Evolutionary conservation across 345 rosid species (phyloP).

Genomic region (Citrus trifoliata): DNA sequence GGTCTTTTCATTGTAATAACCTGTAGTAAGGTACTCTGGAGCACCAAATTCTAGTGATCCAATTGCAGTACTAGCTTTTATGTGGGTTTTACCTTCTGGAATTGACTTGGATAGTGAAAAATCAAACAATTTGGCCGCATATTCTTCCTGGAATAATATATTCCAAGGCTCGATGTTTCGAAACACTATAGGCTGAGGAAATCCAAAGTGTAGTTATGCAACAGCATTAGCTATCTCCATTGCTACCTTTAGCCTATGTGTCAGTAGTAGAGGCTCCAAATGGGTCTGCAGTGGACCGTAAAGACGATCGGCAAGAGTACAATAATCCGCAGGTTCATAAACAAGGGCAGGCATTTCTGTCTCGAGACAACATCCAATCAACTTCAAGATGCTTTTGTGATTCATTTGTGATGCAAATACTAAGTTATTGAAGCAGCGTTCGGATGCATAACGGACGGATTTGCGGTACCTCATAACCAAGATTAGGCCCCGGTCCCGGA

Average conservation of each 20-base stretch:
- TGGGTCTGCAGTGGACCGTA: background rate
- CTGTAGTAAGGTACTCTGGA: background rate
- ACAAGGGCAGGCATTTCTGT: background rate
- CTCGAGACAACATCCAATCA: background rate
- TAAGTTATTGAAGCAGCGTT: background rate
- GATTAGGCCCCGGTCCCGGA: background rate
- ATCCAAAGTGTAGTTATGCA: slow-evolving; percentile 16
- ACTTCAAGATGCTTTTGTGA: slow-evolving; percentile 2
- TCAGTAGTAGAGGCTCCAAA: slow-evolving; percentile 11
- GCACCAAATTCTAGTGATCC: background rate
- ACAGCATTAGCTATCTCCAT: slow-evolving; percentile 13
- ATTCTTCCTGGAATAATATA: background rate
- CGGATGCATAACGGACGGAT: too few relatives aligned
- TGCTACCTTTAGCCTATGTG: slow-evolving; percentile 15
- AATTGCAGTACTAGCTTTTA: background rate
- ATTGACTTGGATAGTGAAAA: background rate
- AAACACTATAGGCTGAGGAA: slow-evolving; percentile 13
- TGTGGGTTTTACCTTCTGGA: background rate
- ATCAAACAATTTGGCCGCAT: background rate
- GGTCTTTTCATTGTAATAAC: background rate
- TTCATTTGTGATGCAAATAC: background rate
- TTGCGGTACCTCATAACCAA: background rate
- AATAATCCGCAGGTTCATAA: background rate
- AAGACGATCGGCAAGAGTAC: background rate
- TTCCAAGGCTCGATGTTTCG: background rate